Base-by-base conservation (phyloP, 768 basidiomycete species). In the Lactifluus pinguis region DNA sequence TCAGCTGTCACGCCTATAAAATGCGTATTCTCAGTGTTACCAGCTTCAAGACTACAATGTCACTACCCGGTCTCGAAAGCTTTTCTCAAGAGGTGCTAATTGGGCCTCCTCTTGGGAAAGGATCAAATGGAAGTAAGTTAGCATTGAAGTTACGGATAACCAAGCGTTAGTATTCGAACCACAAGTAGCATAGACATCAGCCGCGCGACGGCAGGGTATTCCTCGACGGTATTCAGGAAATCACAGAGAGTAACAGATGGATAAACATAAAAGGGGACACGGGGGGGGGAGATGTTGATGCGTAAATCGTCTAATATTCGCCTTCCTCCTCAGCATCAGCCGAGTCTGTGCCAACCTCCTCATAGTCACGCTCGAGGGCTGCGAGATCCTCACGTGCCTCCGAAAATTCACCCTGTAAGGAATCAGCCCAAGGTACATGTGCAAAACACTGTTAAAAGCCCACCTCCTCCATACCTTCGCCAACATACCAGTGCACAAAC, bases 391-490 rank as follows among this genome's bases (percentile, higher is more conserved):
- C 95, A 68, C 95, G 89, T 49, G 95, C 95, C 76, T 97, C 95
- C 50, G 92, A 94, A 77, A 98, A 98, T 77, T 98, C 95, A 75
- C 95, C 95, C 79, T 83, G 53, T n/a, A 57, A 49, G 29, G 4
- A 11, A 45, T 72, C 17, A 69, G 66, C 19, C 9, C 47, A 56
- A 56, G 41, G 45, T 17, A 65, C 39, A 17, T 59, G 34, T 2
- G 25, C 17, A 17, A 14, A 14, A 39, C 13, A 21, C 50, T n/a
- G 3, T n/a, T 36, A 6, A n/a, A 47, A 8, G 9, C 72, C 36
- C 63, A 78, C 83, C 80, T 98, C 95, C 73, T 98, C 95, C 95
- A 98, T 98, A 79, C 95, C 95, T 77, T 98, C 95, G 71, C 95
- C 95, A 64, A 97, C 95, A 70, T 95, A 95, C 93, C 92, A 89